phyloP scores from a whole-genome alignment of 345 rosid genomes.

The Linum lewisii region DNA sequence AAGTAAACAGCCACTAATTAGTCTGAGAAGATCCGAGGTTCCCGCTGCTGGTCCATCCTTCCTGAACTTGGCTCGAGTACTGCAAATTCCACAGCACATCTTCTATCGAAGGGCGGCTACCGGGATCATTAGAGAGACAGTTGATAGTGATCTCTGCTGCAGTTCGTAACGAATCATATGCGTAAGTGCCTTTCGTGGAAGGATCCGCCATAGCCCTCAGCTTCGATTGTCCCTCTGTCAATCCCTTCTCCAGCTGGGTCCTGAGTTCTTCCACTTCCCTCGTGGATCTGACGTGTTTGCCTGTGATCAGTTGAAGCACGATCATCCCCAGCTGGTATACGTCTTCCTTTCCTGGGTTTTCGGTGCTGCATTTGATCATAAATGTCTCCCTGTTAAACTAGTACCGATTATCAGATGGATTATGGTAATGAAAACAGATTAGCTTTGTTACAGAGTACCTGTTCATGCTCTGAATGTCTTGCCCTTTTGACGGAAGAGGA shows the following conservation, averaged over 20 bases:
- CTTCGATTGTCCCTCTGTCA: conserved; percentile 50
- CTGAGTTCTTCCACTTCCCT: conserved; percentile 46
- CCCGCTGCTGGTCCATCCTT: conserved; percentile 83
- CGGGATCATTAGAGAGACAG: conserved; percentile 53
- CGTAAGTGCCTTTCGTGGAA: conserved; percentile 50
- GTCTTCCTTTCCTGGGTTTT: conserved; percentile 66
- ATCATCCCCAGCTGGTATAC: conserved; percentile 74
- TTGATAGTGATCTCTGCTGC: conserved; percentile 58
- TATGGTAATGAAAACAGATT: background rate
- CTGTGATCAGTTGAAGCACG: conserved; percentile 56
- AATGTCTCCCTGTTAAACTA: background rate
- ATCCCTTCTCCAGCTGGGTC: conserved; percentile 50
- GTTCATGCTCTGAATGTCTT: conserved; percentile 7
- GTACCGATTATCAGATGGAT: background rate
- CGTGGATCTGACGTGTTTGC: conserved; percentile 35
- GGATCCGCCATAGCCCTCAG: conserved; percentile 44
- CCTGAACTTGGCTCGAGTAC: conserved; percentile 81
- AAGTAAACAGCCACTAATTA: background rate
- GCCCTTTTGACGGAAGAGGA: conserved; percentile 36
- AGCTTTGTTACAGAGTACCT: background rate
- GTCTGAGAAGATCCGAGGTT: conserved; percentile 33
- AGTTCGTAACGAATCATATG: conserved; percentile 71
- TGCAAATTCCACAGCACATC: conserved; percentile 94
- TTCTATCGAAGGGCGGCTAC: conserved; percentile 69
- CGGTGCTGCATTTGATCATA: conserved; percentile 23